Percentiles rank a stretch among this genome's conserved stretches.
phyloP scores from a whole-genome alignment of 306 rosid genomes.

The Erythrophleum fordii region DNA sequence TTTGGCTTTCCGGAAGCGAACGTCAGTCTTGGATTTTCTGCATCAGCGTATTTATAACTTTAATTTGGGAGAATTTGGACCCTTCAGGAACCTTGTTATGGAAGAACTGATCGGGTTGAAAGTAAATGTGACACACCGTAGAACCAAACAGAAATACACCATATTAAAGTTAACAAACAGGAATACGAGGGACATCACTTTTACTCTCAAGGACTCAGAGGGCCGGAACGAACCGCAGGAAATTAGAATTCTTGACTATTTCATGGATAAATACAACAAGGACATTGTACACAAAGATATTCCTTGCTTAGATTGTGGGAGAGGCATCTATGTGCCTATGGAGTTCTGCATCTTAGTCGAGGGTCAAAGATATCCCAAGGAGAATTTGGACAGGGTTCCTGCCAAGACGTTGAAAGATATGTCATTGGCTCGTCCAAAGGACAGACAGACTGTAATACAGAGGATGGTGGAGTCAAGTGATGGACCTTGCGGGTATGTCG shows the following conservation, averaged over 20 bases:
- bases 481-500: conserved; percentile 81
- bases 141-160: conserved; percentile 53
- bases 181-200: conserved; percentile 51
- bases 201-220: conserved; percentile 45
- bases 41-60: neutral
- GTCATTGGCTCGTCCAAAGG: conserved; percentile 52
- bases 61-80: conserved; percentile 41
- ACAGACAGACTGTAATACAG: conserved; percentile 50
- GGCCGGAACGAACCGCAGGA: conserved; percentile 44
- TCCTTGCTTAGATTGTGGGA: conserved; percentile 82
- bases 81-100: conserved; percentile 45
- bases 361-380: conserved; percentile 76
- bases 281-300: conserved; percentile 56
- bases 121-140: conserved; percentile 75
- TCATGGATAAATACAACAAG: conserved; percentile 54
- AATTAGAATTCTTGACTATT: conserved; percentile 56
- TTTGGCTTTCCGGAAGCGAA: conserved; percentile 53
- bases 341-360: conserved; percentile 75
- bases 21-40: conserved; percentile 63
- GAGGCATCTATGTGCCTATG: conserved; percentile 63
- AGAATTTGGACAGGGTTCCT: conserved; percentile 49
- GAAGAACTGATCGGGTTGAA: conserved; percentile 51
- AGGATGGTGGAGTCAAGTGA: conserved; percentile 58
- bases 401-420: conserved; percentile 46
- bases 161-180: conserved; percentile 49